Percentiles rank a stretch among this genome's conserved stretches.
Conservation (phyloP, 1,139 yeast genomes). For the Pichiaceae sp. region DNA sequence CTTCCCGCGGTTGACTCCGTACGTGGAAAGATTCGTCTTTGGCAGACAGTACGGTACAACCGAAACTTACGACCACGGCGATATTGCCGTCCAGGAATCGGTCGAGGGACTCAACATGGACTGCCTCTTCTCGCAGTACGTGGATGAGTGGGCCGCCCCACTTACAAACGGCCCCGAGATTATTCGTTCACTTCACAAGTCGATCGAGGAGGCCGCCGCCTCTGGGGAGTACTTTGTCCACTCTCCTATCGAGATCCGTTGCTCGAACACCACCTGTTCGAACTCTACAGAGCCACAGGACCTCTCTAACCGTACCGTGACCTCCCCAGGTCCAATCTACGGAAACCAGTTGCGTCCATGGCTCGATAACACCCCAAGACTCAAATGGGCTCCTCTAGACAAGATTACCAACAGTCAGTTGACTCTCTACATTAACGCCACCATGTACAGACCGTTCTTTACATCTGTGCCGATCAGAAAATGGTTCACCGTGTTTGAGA, state of each 20-base stretch:
- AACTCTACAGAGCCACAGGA: constrained; percentile 25
- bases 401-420: constrained; percentile 69
- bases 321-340: constrained; percentile 67
- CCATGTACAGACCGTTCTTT: constrained; percentile 90
- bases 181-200: constrained; percentile 52
- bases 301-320: constrained; percentile 28
- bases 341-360: constrained; percentile 80
- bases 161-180: constrained; percentile 67
- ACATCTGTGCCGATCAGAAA: constrained; percentile 63
- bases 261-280: constrained; percentile 72
- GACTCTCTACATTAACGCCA: constrained; percentile 83
- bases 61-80: constrained; percentile 60
- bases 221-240: constrained; percentile 70
- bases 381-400: constrained; percentile 43
- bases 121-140: constrained; percentile 89
- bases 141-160: constrained; percentile 95
- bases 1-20: constrained; percentile 70
- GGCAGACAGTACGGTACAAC: constrained; percentile 72
- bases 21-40: constrained; percentile 77
- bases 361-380: constrained; percentile 69
- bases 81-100: constrained; percentile 66
- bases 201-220: constrained; percentile 53
- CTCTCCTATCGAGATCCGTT: constrained; percentile 92
- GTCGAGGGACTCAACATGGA: constrained; percentile 93
- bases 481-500: constrained; percentile 84